phyloP scores from a whole-genome alignment of 2,329 filamentous ascomycete genomes.

The Ceratocystis destructans region DNA sequence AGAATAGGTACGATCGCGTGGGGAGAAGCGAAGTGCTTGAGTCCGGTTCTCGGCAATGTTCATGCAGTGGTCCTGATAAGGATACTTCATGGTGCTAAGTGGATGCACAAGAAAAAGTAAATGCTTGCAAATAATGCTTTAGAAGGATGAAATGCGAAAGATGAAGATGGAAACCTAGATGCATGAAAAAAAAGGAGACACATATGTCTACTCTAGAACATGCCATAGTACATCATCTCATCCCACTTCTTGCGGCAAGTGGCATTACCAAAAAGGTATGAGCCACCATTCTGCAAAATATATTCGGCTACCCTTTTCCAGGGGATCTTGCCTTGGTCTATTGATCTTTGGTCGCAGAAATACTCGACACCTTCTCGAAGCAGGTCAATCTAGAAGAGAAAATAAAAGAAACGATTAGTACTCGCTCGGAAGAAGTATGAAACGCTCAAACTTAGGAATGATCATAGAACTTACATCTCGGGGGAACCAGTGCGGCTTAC shows the following conservation, averaged over 20 bases:
- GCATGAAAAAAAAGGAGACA: not conserved
- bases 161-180: not conserved
- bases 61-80: not conserved
- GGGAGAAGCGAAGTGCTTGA: not conserved
- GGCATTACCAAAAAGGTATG: slow-evolving; percentile 45
- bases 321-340: slow-evolving; percentile 30
- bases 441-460: not conserved
- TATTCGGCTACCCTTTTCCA: slow-evolving; percentile 46
- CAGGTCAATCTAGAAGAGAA: slow-evolving; percentile 30
- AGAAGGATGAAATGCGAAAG: too few relatives aligned
- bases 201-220: not conserved
- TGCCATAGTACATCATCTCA: slow-evolving; percentile 26
- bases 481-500: slow-evolving; percentile 50
- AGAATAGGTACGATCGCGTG: not conserved
- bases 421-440: slow-evolving; percentile 1
- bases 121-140: not conserved
- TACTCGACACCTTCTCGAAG: slow-evolving; percentile 33
- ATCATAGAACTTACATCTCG: slow-evolving; percentile 43
- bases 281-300: slow-evolving; percentile 38
- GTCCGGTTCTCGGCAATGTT: not conserved
- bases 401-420: not conserved
- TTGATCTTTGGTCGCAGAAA: slow-evolving; percentile 23
- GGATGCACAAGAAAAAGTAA: not conserved
- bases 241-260: slow-evolving; percentile 48
- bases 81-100: not conserved